Conservation (phyloP, 2,329 filamentous ascomycete species). For the Verticillium zaregamsianum region DNA sequence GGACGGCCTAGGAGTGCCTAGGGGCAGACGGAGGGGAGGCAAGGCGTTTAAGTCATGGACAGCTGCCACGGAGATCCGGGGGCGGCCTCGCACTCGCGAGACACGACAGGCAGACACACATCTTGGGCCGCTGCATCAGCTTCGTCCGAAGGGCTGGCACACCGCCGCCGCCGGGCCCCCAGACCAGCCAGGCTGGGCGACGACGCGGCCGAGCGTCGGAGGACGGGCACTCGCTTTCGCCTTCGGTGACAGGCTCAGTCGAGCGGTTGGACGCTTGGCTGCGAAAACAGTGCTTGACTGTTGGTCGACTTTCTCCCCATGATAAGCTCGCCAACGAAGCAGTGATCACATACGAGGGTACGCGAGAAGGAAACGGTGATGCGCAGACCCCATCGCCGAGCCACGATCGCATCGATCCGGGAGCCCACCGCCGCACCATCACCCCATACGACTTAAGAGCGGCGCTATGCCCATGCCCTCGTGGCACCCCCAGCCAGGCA, state of each 20-base stretch:
- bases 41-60: background rate
- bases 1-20: background rate
- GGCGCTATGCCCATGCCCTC: background rate
- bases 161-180: background rate
- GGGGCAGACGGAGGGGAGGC: background rate
- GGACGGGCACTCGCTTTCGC: background rate
- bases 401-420: background rate
- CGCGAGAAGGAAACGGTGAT: background rate
- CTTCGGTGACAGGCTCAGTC: background rate
- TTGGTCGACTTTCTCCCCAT: background rate
- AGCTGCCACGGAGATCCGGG: background rate
- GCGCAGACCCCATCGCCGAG: background rate
- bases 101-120: background rate
- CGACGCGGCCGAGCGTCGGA: background rate
- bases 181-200: background rate
- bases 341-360: background rate
- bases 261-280: background rate
- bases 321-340: background rate
- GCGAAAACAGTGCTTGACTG: background rate
- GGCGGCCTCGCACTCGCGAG: background rate
- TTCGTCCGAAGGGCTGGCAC: conserved; percentile 2
- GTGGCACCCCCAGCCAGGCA: background rate
- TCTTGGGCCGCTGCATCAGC: background rate
- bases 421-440: background rate
- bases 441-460: background rate